phyloP scores from a whole-genome alignment of 2,329 filamentous ascomycete species.

The Aspergillus intermedius region DNA sequence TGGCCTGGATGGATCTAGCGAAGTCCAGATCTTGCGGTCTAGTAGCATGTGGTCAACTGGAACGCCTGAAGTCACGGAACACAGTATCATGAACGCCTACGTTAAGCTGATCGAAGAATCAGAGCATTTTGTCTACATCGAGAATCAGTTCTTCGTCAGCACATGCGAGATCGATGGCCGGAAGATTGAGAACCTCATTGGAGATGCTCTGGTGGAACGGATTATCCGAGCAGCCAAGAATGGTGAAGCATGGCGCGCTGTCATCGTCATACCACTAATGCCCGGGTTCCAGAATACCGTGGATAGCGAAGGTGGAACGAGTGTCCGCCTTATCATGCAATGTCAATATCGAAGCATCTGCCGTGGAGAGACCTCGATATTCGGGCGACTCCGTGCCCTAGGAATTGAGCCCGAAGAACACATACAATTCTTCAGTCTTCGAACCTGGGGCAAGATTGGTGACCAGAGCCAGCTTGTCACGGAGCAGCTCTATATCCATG shows the following conservation, averaged over 20 bases:
- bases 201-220: conserved; percentile 86
- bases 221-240: conserved; percentile 79
- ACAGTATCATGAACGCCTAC: conserved; percentile 94
- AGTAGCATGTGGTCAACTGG: conserved; percentile 88
- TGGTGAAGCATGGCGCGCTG: conserved; percentile 81
- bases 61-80: conserved; percentile 72
- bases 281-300: conserved; percentile 98
- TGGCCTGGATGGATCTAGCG: conserved; percentile 86
- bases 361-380: conserved; percentile 85
- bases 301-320: conserved; percentile 86
- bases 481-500: conserved; percentile 96
- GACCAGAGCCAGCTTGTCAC: conserved; percentile 77
- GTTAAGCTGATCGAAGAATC: conserved; percentile 90
- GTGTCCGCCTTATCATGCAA: conserved; percentile 90
- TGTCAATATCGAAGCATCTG: conserved; percentile 96
- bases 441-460: conserved; percentile 87
- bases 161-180: conserved; percentile 82
- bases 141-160: conserved; percentile 98
- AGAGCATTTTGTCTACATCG: conserved; percentile 96
- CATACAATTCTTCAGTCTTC: conserved; percentile 87
- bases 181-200: conserved; percentile 86
- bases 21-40: conserved; percentile 91
- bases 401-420: conserved; percentile 92
- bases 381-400: conserved; percentile 69
- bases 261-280: conserved; percentile 88